Evolutionary conservation across 768 basidiomycete genomes (phyloP), one percentile per base, ranked within the genome.

Genomic region (Termitomyces sp.): DNA sequence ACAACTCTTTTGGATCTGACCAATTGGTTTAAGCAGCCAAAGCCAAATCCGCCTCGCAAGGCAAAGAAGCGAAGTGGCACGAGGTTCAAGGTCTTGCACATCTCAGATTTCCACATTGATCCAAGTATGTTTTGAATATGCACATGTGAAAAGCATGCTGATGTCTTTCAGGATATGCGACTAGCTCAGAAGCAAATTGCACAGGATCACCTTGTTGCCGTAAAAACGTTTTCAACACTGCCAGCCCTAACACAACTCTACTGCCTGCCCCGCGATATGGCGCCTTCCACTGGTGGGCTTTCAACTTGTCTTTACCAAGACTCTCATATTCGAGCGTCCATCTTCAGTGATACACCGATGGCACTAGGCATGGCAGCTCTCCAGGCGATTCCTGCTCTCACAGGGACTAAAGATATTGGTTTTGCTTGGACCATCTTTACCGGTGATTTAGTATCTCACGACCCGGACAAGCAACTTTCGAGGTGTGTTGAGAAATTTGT

Each of bases 101-200:
- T 91, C n/a, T 88, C 87, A 1, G 89, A 91, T 64, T 75, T 88
- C 55, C 89, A 90, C 66, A 70, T 91, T 50, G 89, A 91, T 67
- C 84, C 88, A 39, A 79, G 88, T 86, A 61, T 48, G 78, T 63
- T 42, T 50, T 14, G 12, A 37, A 8, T 21, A 46, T 11, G 52
- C 11, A 46, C 50, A n/a, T 40, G 2, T 40, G 6, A 30, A n/a
- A 28, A 21, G 6, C 11, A 39, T 14, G 8, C 44, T 41, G 2
- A 37, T 37, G 12, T 27, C 25, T 12, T 23, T 35, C 42, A 88
- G 86, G 88, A 23, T 89, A 81, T 63, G 76, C 84, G 25, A 89
- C 80, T 23, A 83, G 85, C 21, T 72, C 86, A 2, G 88, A 89
- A 70, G 86, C 83, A 10, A 87, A 89, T 63, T 91, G 89, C 66